A percentile compares a stretch with the other conserved stretches of the same genome.
phyloP scores from a whole-genome alignment of 495 filamentous ascomycete genomes.

The Gamarada debralockiae region DNA sequence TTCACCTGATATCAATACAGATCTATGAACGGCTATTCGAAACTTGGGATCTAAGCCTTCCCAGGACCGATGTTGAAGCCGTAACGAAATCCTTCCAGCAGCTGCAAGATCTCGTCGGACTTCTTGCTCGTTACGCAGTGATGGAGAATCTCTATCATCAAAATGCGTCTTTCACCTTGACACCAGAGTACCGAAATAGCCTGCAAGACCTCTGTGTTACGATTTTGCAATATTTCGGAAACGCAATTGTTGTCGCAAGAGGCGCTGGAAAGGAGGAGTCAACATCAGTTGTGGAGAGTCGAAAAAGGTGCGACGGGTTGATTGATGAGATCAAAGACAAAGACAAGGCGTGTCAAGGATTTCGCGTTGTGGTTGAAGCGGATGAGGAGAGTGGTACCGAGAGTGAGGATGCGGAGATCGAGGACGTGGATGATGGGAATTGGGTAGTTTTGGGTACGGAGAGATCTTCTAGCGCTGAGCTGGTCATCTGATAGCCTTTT shows the following conservation, averaged over 20 bases:
- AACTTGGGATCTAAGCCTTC: not conserved
- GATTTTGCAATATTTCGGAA: slow-evolving; percentile 7
- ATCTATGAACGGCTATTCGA: not conserved
- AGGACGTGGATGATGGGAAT: slow-evolving; percentile 42
- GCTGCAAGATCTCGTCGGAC: slow-evolving; percentile 1
- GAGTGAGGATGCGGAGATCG: slow-evolving; percentile 49
- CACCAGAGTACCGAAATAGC: slow-evolving; percentile 7
- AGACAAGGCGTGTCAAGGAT: slow-evolving; percentile 8
- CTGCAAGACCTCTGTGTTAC: slow-evolving; percentile 5
- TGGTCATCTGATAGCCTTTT: no score
- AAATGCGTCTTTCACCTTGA: slow-evolving; percentile 6
- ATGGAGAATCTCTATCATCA: slow-evolving; percentile 20
- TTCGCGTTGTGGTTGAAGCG: slow-evolving; percentile 27
- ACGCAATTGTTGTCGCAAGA: not conserved
- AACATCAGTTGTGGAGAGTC: not conserved
- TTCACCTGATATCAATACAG: not conserved
- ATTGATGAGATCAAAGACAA: slow-evolving; percentile 2
- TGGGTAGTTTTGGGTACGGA: no score
- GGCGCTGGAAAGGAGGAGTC: not conserved
- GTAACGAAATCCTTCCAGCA: slow-evolving; percentile 59
- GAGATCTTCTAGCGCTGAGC: no score
- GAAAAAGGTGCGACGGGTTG: not conserved
- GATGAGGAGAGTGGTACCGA: slow-evolving; percentile 14
- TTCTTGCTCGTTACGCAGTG: slow-evolving; percentile 18
- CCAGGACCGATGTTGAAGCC: slow-evolving; percentile 49